Evolutionary conservation across 495 filamentous ascomycete species (phyloP).

Genomic region (Choiromyces venosus): DNA sequence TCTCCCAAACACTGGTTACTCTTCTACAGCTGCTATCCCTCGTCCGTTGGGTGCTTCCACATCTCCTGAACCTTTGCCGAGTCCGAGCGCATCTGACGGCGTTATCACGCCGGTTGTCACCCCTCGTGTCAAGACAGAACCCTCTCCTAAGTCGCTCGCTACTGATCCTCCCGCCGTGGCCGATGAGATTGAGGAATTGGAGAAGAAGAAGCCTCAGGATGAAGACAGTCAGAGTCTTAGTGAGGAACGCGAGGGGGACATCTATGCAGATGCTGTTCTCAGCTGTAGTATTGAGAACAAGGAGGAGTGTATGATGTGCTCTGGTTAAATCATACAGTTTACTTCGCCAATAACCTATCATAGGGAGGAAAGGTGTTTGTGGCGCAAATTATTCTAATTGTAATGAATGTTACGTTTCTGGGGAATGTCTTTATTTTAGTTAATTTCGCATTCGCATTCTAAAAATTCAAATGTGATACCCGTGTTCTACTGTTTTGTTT

Average conservation of each 20-base stretch:
- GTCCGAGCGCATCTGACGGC: constrained; percentile 48
- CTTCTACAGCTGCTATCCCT: constrained; percentile 50
- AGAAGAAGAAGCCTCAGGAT: constrained; percentile 53
- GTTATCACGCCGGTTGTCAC: constrained; percentile 55
- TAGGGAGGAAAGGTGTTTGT: not conserved
- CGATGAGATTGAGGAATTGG: constrained; percentile 39
- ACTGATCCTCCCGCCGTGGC: constrained; percentile 59
- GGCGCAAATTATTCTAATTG: not conserved
- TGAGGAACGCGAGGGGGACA: constrained; percentile 71
- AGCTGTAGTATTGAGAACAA: constrained; percentile 80
- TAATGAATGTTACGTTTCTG: not conserved
- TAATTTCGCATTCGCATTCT: not conserved
- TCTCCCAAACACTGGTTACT: constrained; percentile 45
- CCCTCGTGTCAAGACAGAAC: constrained; percentile 53
- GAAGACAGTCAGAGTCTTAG: constrained; percentile 63
- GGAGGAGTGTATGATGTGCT: constrained; percentile 71
- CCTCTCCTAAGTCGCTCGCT: constrained; percentile 65
- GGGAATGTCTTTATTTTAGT: not conserved
- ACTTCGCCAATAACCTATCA: not conserved
- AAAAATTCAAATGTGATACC: constrained; percentile 3
- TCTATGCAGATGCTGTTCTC: constrained; percentile 86
- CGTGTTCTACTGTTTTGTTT: not conserved
- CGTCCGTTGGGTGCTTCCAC: constrained; percentile 49
- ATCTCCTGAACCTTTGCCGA: not conserved
- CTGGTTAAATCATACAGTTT: constrained; percentile 47